These are phyloP conservation scores for Xylaria sp. DNA, from an alignment of 2,329 filamentous ascomycete species.

Conservation along the genomic window DNA sequence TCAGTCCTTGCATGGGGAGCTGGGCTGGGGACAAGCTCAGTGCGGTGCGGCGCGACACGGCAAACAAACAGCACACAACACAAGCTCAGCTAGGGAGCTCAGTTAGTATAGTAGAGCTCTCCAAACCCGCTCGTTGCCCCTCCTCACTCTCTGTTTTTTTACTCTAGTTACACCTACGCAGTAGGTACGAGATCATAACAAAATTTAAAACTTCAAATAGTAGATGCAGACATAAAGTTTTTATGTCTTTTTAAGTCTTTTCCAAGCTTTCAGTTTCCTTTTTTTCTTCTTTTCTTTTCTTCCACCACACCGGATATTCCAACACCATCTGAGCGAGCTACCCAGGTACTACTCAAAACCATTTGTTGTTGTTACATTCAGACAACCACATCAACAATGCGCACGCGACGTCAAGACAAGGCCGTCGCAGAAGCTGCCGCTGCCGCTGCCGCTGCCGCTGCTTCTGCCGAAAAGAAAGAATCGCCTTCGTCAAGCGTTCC, in stretches of 20 bases:
- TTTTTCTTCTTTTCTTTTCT: neutral
- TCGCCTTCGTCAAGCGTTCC: slow-evolving; percentile 8
- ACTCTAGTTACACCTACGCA: neutral
- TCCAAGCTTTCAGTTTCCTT: too few species aligned
- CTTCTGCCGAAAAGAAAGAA: slow-evolving; percentile 19
- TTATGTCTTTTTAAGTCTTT: neutral
- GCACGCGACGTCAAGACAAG: slow-evolving; percentile 37
- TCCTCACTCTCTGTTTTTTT: slow-evolving; percentile 27
- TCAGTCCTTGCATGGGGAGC: slow-evolving; percentile 16
- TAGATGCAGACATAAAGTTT: neutral
- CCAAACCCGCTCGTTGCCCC: slow-evolving; percentile 26
- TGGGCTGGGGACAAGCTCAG: slow-evolving; percentile 19
- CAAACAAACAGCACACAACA: too few species aligned
- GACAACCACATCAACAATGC: slow-evolving; percentile 31
- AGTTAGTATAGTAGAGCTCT: slow-evolving; percentile 15
- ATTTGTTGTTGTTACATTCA: neutral
- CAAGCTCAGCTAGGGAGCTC: too few species aligned
- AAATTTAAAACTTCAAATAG: slow-evolving; percentile 4
- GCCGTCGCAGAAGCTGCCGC: slow-evolving; percentile 23
- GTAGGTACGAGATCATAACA: neutral
- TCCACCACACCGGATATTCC: neutral
- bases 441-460: slow-evolving; percentile 6
- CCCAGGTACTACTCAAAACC: too few species aligned
- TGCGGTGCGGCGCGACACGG: neutral
- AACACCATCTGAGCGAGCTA: neutral